These are phyloP conservation scores for Penicillium tannophilum DNA, from an alignment of 495 filamentous ascomycete genomes.

Conservation along the genomic window DNA sequence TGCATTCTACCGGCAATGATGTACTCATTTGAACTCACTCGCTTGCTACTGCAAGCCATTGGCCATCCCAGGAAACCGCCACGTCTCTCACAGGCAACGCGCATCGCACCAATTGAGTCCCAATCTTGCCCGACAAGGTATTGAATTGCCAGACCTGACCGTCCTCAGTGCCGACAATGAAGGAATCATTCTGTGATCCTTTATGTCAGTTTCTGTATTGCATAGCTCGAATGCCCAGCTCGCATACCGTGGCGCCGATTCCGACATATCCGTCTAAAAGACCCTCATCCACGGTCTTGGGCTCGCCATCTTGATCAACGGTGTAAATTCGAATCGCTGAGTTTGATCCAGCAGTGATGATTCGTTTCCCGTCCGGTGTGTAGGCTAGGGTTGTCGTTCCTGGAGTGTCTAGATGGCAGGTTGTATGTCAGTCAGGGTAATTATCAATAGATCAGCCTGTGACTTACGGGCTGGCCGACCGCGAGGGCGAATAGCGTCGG, in stretches of 20 bases:
- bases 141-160: conserved; percentile 90
- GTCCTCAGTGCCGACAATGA: conserved; percentile 88
- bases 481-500: conserved; percentile 44
- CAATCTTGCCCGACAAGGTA: conserved; percentile 71
- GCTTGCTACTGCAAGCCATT: conserved; percentile 94
- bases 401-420: conserved; percentile 56
- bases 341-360: conserved; percentile 88
- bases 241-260: conserved; percentile 69
- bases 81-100: conserved; percentile 85
- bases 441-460: background rate
- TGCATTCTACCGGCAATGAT: background rate
- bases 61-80: conserved; percentile 75
- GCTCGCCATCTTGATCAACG: conserved; percentile 87
- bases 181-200: conserved; percentile 68
- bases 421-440: conserved; percentile 16
- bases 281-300: conserved; percentile 84
- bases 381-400: conserved; percentile 67
- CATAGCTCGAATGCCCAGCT: conserved; percentile 2
- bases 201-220: conserved; percentile 4
- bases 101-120: conserved; percentile 77
- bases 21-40: conserved; percentile 55
- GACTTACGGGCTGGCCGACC: conserved; percentile 50
- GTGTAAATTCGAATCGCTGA: conserved; percentile 88
- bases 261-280: conserved; percentile 72
- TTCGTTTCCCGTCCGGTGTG: conserved; percentile 66